These are phyloP conservation scores for Leishmania braziliensis DNA, from an alignment of 208 protist genomes.

Conservation along the genomic window DNA sequence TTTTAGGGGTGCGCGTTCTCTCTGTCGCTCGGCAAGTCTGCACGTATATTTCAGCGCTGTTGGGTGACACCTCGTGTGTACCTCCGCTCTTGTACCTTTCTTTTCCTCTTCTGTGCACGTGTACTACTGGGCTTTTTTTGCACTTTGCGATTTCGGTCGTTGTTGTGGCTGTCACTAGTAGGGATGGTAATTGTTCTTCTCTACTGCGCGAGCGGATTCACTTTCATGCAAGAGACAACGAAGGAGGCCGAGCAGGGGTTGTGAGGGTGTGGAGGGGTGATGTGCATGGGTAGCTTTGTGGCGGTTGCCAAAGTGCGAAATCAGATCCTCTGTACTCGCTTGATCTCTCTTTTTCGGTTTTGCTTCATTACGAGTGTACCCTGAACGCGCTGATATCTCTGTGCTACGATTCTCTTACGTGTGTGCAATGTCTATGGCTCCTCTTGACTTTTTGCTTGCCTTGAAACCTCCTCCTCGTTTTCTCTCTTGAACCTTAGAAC, in stretches of 20 bases:
- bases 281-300: background rate
- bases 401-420: background rate
- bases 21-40: background rate
- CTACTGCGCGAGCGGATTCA: background rate
- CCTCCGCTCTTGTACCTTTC: background rate
- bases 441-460: background rate
- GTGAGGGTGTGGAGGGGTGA: background rate
- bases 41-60: background rate
- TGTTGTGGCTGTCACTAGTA: background rate
- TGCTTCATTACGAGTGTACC: background rate
- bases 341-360: background rate
- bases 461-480: background rate
- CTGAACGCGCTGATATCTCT: background rate
- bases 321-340: background rate
- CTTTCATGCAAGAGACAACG: background rate
- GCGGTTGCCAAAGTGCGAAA: background rate
- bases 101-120: background rate
- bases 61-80: background rate
- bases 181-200: background rate
- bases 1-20: background rate
- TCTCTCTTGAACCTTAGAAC: background rate
- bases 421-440: no score
- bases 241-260: background rate
- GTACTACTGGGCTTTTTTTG: background rate
- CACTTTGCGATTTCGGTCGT: background rate